Evolutionary conservation across 352 stramenopile genomes (phyloP), one percentile per base, ranked within the genome.

Genomic region (Pythium phragmiticola): DNA sequence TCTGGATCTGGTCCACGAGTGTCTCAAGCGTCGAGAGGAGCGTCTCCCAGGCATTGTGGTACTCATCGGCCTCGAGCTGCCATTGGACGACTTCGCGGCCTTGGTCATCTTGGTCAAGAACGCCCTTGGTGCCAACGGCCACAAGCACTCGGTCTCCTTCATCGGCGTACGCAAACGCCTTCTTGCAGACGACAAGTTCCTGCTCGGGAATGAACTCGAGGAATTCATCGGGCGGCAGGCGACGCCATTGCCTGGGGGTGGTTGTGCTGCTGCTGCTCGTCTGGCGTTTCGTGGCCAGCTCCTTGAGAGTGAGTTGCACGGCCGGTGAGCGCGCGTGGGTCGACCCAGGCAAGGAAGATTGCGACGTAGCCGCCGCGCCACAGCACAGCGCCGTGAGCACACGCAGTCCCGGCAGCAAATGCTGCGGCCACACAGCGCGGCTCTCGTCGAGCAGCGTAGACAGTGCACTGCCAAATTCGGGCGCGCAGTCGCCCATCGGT

Each of bases 161-260:
- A 43, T 78, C 68, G 0, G 55, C 21, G 48, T 90, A 90, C 9
- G 76, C 72, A 63, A 90, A 90, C 6, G 82, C 75, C 11, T 64
- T 75, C 13, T 57, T 78, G 46, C 79, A 89, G 30, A 73, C 52
- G 0, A 89, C 68, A 9, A 46, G 49, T 0, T 66, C 63, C 23
- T 69, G 55, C 7, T 72, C 55, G 7, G 72, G 60, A 17, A 68
- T n/a, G n/a, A 63, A 63, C 19, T 50, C 61, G 30, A 84, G 73
- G 62, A 77, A 90, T 19, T 86, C 69, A 16, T 77, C 60, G 0
- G 82, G 82, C 21, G 82, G 82, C 16, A 84, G 47, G n/a, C 26
- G 21, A 33, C 59, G 39, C 58, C 65, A 72, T 58, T 5, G 53
- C 34, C 8, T 63, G 11, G 34, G 8, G n/a, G 50, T 33, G 50